Percentiles rank a stretch among this genome's conserved stretches.
Conservation (phyloP, 495 filamentous ascomycete genomes). For the Cladorrhinum samala region DNA sequence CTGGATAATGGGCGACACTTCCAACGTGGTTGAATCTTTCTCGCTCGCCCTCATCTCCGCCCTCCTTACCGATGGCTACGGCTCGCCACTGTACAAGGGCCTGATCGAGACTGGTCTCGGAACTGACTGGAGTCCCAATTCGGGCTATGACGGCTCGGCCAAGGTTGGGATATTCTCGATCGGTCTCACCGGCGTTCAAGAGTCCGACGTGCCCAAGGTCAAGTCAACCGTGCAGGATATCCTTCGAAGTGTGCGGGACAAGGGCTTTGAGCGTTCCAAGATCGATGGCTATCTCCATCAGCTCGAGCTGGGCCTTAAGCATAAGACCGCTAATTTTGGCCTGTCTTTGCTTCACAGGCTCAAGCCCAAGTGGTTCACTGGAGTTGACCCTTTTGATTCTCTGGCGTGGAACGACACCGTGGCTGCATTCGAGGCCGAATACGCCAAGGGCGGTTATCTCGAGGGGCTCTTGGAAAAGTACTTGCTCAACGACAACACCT, state of each 20-base stretch:
- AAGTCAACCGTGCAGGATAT: constrained; percentile 65
- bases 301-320: constrained; percentile 80
- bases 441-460: constrained; percentile 68
- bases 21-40: constrained; percentile 79
- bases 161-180: constrained; percentile 80
- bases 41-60: constrained; percentile 74
- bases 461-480: constrained; percentile 86
- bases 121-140: constrained; percentile 89
- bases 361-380: constrained; percentile 90
- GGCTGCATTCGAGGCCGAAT: constrained; percentile 66
- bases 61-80: constrained; percentile 85
- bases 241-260: constrained; percentile 55
- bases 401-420: constrained; percentile 87
- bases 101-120: constrained; percentile 87
- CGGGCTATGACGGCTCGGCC: constrained; percentile 75
- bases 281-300: constrained; percentile 91
- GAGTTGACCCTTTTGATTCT: constrained; percentile 82
- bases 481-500: constrained; percentile 72
- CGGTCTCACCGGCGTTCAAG: constrained; percentile 77
- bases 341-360: constrained; percentile 83
- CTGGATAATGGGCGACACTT: constrained; percentile 80
- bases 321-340: constrained; percentile 92
- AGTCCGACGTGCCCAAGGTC: constrained; percentile 69
- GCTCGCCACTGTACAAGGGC: constrained; percentile 86
- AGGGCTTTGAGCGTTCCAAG: constrained; percentile 81